Evolutionary conservation across 495 filamentous ascomycete genomes (phyloP).

Genomic region (Jackrogersella minutella): DNA sequence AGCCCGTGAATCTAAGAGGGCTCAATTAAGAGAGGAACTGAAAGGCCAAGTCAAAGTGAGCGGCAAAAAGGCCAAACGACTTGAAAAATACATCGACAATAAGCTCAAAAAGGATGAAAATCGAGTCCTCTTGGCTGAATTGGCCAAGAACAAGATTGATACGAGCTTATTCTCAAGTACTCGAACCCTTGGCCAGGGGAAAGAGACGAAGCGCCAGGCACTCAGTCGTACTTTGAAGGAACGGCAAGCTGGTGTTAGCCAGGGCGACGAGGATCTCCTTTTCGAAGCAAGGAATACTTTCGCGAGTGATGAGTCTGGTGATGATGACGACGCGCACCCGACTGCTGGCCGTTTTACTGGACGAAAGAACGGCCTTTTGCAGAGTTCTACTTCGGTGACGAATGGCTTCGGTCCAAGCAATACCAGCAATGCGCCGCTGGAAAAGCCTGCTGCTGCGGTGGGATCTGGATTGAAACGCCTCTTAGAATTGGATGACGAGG

Average conservation of each 20-base stretch:
- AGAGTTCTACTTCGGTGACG: background rate
- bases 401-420: background rate
- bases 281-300: constrained; percentile 42
- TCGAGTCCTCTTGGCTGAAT: constrained; percentile 79
- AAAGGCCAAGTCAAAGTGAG: constrained; percentile 80
- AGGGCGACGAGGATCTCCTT: constrained; percentile 47
- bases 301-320: constrained; percentile 45
- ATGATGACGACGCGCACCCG: constrained; percentile 42
- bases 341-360: background rate
- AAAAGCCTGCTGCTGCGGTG: constrained; percentile 44
- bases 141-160: constrained; percentile 80
- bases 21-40: constrained; percentile 63
- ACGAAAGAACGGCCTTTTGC: background rate
- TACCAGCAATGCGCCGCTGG: background rate
- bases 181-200: constrained; percentile 72
- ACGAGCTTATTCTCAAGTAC: constrained; percentile 80
- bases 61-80: constrained; percentile 88
- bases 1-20: constrained; percentile 73
- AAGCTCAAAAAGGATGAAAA: constrained; percentile 97
- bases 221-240: constrained; percentile 67
- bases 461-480: constrained; percentile 90
- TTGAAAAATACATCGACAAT: constrained; percentile 97
- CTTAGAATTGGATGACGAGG: constrained; percentile 77
- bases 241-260: constrained; percentile 63
- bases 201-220: constrained; percentile 71